Base-by-base conservation (phyloP, 371 early-diverging fungal species). In the Mortierella sp. region DNA sequence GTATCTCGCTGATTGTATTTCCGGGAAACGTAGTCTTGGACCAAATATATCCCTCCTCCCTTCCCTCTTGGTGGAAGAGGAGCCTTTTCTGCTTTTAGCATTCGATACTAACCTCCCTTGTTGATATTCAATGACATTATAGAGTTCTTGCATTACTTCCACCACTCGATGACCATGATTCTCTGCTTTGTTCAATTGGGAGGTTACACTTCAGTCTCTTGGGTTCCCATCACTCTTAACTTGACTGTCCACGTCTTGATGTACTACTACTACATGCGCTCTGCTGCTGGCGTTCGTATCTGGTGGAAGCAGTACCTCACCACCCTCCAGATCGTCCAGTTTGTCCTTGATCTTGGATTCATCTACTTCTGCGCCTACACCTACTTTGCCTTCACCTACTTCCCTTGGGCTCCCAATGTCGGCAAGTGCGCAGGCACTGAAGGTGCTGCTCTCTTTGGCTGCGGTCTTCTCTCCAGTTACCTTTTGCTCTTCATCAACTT, bases 261-360 rank as follows among this genome's bases (percentile, higher is more conserved):
- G 96, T 95, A 94, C 86, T 94, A 93, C 83, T 96, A 95, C 85
- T 96, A 96, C 86, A 94, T 92, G 86, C 92, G 94, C 66, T 93
- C 96, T 10, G 92, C 95, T 60, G 89, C 93, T 59, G 93, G 94
- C 43, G 91, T 89, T 83, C 89, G 90, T 83, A 89, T 95, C 76
- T 96, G 96, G 96, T 96, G 96, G 96, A 96, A 96, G 89, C 91
- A 93, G 77, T 91, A 93, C 80, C 86, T 96, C 66, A 96, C 97
- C 40, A 93, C 95, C 12, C 84, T 96, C 73, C 97, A 96, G 85
- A 96, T 96, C 73, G 82, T 87, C 68, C 97, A 96, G 86, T 96
- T 96, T 66, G 87, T 96, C 62, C 90, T 95, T 61, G 97, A 96
- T 79, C 86, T 93, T 69, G 87, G 85, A 32, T 83, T 91, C 70